Base-by-base conservation (phyloP, 768 basidiomycete genomes). In the Daedalea quercina region DNA sequence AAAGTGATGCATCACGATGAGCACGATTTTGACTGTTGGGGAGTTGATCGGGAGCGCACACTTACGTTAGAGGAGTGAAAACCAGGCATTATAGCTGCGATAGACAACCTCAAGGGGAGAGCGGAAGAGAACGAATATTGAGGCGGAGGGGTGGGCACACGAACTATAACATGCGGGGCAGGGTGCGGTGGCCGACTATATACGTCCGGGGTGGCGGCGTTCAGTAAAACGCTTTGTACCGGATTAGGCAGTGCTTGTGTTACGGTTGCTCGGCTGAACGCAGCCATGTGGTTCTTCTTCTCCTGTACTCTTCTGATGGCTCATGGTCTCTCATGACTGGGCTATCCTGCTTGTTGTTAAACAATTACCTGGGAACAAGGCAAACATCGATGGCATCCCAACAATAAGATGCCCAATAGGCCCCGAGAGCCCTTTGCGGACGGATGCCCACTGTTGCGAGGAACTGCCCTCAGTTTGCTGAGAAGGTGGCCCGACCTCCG, bases 21-120 rank as follows among this genome's bases (percentile, higher is more conserved):
- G 17, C 17, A 24, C 37, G 34, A 44, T 33, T 44, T 44, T 42
- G 24, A 20, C 42, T 40, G 28, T 23, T 33, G 26, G 26, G 4
- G 34, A 7, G 31, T 37, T 22, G 23, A 37, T 34, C 28, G 45
- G 35, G 23, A 44, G 20, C 20, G 19, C 8, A 31, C 8, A 52
- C 52, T 37, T 26, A 53, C 52, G 31, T 22, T 53, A 20, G 44
- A 53, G 37, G 52, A 53, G 44, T 28, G 45, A 53, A 28, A 22
- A 43, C 50, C 43, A 33, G 37, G 40, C 50, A 51, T 51, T 22
- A 44, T 44, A 11, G n/a, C 34, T 19, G 19, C 31, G 33, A 42
- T 51, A 20, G 50, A 41, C 15, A 53, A 35, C 13, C 46, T 46
- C 22, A 2, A 46, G 19, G 20, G 23, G 20, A 17, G 17, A 23